Conservation (phyloP, 805 yeast species). For the Lipomyces sp. region DNA sequence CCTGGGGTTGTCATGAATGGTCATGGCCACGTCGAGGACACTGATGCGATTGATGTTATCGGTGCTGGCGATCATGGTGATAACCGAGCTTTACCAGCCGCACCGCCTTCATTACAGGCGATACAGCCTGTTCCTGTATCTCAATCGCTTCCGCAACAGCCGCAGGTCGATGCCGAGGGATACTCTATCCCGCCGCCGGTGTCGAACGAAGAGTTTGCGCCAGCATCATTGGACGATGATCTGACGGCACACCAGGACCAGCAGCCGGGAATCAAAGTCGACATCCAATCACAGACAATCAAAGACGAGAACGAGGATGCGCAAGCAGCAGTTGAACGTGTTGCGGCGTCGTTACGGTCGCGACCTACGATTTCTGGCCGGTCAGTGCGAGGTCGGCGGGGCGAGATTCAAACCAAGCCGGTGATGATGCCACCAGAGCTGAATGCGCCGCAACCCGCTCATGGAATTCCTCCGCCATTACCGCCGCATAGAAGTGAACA, state of each 20-base stretch:
- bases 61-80: conserved; percentile 13
- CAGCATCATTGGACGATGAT: conserved; percentile 22
- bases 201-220: conserved; percentile 33
- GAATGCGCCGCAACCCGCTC: conserved; percentile 7
- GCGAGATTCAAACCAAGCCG: conserved; percentile 44
- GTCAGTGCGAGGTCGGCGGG: conserved; percentile 40
- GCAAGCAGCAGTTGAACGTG: conserved; percentile 42
- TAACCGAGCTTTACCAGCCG: background rate
- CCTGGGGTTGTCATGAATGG: background rate
- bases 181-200: conserved; percentile 38
- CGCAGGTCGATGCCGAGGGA: conserved; percentile 31
- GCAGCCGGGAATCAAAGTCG: conserved; percentile 34
- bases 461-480: conserved; percentile 29
- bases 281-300: conserved; percentile 39
- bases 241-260: background rate
- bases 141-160: conserved; percentile 12
- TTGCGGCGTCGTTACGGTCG: conserved; percentile 44
- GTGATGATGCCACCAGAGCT: conserved; percentile 5
- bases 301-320: conserved; percentile 41
- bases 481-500: conserved; percentile 27
- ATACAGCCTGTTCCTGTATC: conserved; percentile 10
- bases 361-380: conserved; percentile 42
- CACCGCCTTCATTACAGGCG: conserved; percentile 9
- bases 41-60: conserved; percentile 28
- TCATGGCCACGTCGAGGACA: conserved; percentile 20